These are phyloP conservation scores for Chlamydomonas sphaeroides DNA, from an alignment of 139 green algal genomes.

Conservation along the genomic window DNA sequence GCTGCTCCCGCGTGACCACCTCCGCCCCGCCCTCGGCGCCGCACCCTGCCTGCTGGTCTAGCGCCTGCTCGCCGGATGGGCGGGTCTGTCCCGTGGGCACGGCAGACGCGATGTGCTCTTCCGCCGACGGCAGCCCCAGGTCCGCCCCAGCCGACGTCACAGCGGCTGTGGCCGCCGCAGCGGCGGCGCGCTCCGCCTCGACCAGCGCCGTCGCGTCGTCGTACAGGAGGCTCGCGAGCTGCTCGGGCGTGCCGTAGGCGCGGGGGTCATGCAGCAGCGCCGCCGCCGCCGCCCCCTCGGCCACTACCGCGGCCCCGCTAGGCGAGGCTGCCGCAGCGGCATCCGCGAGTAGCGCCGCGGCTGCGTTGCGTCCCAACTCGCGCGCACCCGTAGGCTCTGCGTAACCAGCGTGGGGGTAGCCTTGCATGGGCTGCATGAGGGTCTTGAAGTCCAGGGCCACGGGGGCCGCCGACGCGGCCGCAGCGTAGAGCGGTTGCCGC, in stretches of 20 bases:
- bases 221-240: conserved; percentile 18
- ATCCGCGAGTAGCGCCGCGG: no score
- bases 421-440: not conserved
- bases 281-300: not conserved
- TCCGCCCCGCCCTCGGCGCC: no score
- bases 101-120: no score
- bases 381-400: no score
- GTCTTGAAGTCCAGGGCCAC: conserved; percentile 1
- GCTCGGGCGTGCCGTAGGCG: conserved; percentile 16
- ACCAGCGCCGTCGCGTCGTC: not conserved
- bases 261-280: conserved; percentile 26
- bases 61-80: no score
- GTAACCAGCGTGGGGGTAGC: no score
- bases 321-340: no score
- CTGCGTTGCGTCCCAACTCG: no score
- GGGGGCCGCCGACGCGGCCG: not conserved
- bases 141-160: not conserved
- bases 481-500: no score
- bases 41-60: no score
- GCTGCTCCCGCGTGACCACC: conserved; percentile 19
- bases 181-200: not conserved
- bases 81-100: no score
- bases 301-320: not conserved
- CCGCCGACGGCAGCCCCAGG: no score
- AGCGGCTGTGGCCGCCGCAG: not conserved